Evolutionary conservation across 176 grass and related monocot genomes (phyloP).

Genomic region (Cenchrus purpureus): DNA sequence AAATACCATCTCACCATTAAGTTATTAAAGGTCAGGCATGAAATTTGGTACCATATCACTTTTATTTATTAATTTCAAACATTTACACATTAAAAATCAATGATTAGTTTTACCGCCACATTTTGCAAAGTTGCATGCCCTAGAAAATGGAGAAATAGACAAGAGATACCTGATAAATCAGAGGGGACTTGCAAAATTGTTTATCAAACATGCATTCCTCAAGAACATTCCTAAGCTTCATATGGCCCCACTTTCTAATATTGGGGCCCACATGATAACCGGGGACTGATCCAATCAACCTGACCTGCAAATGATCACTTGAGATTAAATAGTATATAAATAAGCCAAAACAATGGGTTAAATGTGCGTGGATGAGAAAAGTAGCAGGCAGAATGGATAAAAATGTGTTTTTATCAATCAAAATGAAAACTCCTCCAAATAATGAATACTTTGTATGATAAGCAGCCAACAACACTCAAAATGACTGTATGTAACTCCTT

Average conservation of each 20-base stretch:
- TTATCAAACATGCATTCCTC: slow-evolving; percentile 71
- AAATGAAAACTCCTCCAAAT: background rate
- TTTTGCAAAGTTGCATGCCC: no score
- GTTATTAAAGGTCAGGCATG: background rate
- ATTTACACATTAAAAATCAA: no score
- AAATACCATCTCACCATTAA: no score
- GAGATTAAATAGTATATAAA: background rate
- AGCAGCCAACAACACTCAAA: background rate
- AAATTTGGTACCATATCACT: slow-evolving; percentile 17
- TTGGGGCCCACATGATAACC: slow-evolving; percentile 82
- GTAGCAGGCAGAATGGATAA: background rate
- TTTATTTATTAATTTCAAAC: background rate
- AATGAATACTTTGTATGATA: background rate
- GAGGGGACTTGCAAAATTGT: slow-evolving; percentile 85
- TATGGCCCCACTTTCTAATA: slow-evolving; percentile 93
- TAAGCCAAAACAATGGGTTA: background rate
- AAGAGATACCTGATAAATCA: slow-evolving; percentile 82
- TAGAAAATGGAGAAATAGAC: background rate
- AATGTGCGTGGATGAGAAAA: background rate
- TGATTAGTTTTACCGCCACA: no score
- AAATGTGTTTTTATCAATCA: background rate
- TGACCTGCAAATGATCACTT: slow-evolving; percentile 59
- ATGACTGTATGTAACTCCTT: slow-evolving; percentile 12
- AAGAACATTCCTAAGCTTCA: slow-evolving; percentile 86
- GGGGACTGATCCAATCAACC: slow-evolving; percentile 88